These are phyloP conservation scores for Fusarium sp. DNA, from an alignment of 2,329 filamentous ascomycete genomes.

Conservation along the genomic window DNA sequence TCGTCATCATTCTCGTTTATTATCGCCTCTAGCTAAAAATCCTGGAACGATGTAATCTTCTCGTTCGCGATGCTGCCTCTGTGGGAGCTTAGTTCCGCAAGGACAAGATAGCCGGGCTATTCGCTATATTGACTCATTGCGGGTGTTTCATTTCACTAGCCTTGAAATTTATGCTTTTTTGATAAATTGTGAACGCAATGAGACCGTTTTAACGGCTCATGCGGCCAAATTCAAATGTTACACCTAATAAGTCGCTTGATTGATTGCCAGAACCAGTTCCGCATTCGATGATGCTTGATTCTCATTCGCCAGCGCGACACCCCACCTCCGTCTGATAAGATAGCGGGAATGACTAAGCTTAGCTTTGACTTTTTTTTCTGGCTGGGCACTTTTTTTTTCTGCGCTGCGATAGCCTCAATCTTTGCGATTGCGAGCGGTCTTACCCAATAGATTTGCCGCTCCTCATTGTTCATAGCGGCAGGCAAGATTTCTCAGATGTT, in stretches of 20 bases:
- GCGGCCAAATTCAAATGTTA: background rate
- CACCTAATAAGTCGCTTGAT: background rate
- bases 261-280: background rate
- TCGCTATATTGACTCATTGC: background rate
- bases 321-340: slow-evolving; percentile 19
- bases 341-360: background rate
- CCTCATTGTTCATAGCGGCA: slow-evolving; percentile 7
- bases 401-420: slow-evolving; percentile 44
- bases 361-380: slow-evolving; percentile 44
- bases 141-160: background rate
- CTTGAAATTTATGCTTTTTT: background rate
- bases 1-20: slow-evolving; percentile 29
- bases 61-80: background rate
- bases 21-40: slow-evolving; percentile 1
- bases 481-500: slow-evolving; percentile 3
- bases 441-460: slow-evolving; percentile 25
- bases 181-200: background rate
- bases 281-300: background rate
- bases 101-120: background rate
- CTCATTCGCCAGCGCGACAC: slow-evolving; percentile 15
- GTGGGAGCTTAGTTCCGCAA: slow-evolving; percentile 4
- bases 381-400: slow-evolving; percentile 39
- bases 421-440: slow-evolving; percentile 32
- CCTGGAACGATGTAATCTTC: background rate
- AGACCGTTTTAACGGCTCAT: background rate